Base-by-base conservation (phyloP, 768 basidiomycete species). In the Suillus spraguei region DNA sequence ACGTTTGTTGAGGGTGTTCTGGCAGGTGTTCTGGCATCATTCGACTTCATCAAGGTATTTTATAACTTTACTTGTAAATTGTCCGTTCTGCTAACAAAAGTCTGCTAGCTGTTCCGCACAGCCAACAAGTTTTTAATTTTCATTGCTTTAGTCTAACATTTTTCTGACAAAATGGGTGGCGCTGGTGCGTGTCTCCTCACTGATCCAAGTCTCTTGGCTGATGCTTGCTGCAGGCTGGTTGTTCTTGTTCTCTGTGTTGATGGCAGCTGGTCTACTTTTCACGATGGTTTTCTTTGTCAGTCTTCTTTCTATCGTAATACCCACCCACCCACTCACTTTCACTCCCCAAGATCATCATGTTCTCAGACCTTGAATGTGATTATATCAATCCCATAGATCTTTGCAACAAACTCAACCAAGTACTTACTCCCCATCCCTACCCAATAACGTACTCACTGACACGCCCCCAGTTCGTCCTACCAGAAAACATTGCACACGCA, bases 341-440 rank as follows among this genome's bases (percentile, higher is more conserved):
- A 32, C 41, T n/a, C 52, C 24, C 38, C 70, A 99, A 99, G 97
- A 98, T 99, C 72, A 99, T 99, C 83, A 99, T 98, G 97, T 99
- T 99, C 83, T 97, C 95, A 50, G 97, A 99, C 81, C 82, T 99
- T 74, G 97, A 98, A 81, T 97, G 95, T 83, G 95, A 97, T 85
- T 99, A 98, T 81, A 97, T 99, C 83, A 99, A 99, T 79, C 97
- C 97, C 60, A 99, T 99, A 87, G 97, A 99, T 78, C 89, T 99
- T 44, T 99, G 97, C 81, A 99, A 99, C 81, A 98, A 97, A 83
- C 89, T 99, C 71, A 99, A 99, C 76, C 93, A 95, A 79, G 97
- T 97, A 67, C 53, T 83, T 78, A n/a, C 5, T 13, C 47, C 33
- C 17, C 46, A 32, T 53, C 4, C 17, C n/a, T 10, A 13, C 38